Evolutionary conservation across 1,139 yeast species (phyloP).

Genomic region (Taphrina communis): DNA sequence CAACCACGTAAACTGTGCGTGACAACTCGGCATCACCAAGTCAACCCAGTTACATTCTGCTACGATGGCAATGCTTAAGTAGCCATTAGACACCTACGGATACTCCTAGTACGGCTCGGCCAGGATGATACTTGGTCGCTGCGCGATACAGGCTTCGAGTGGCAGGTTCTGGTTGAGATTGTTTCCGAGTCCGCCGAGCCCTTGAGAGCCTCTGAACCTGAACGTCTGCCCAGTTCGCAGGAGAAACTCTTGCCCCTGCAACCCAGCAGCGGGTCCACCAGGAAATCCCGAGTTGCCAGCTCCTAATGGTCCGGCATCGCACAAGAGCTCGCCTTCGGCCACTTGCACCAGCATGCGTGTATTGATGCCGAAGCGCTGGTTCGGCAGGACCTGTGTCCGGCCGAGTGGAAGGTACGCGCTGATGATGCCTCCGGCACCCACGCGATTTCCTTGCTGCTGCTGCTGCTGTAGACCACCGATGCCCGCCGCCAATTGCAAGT

Average conservation of each 20-base stretch:
- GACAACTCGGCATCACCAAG: no score
- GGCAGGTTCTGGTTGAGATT: background rate
- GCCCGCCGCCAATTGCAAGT: background rate
- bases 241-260: background rate
- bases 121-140: conserved; percentile 6
- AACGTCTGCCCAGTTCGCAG: conserved; percentile 10
- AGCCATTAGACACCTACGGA: background rate
- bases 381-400: conserved; percentile 18
- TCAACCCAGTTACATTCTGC: no score
- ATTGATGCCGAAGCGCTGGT: conserved; percentile 9
- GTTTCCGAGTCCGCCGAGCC: background rate
- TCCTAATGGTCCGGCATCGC: background rate
- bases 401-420: background rate
- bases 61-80: no score
- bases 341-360: conserved; percentile 18
- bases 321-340: conserved; percentile 9
- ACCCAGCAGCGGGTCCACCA: background rate
- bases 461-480: background rate
- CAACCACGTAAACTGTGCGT: background rate
- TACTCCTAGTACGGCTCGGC: conserved; percentile 11
- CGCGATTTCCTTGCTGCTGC: background rate
- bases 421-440: conserved; percentile 58
- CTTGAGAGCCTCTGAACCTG: conserved; percentile 4
- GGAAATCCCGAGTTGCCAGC: background rate
- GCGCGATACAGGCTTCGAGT: conserved; percentile 9